Percentiles rank a stretch among this genome's conserved stretches.
phyloP scores from a whole-genome alignment of 108 stramenopile species.

The Fragilariopsis cylindrus region DNA sequence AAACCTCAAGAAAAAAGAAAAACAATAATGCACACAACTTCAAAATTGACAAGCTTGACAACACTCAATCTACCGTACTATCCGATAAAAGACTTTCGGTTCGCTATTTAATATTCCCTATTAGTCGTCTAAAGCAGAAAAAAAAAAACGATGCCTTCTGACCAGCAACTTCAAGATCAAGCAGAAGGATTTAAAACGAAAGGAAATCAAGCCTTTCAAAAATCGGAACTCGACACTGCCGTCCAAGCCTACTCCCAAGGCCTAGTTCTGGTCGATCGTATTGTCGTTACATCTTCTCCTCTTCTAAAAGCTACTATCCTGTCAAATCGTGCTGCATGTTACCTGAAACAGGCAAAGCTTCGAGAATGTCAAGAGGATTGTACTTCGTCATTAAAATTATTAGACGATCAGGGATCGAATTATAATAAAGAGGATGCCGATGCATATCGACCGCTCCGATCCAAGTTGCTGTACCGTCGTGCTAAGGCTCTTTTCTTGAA shows the following conservation, averaged over 20 bases:
- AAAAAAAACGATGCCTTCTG: constrained; percentile 39
- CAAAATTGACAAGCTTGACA: no score
- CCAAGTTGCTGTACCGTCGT: constrained; percentile 76
- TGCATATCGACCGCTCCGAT: constrained; percentile 28
- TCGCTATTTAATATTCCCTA: background rate
- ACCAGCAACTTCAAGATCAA: constrained; percentile 21
- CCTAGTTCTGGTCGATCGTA: constrained; percentile 43
- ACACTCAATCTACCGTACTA: background rate
- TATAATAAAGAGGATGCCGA: constrained; percentile 20
- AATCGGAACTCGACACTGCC: constrained; percentile 50
- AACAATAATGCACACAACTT: no score
- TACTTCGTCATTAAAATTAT: constrained; percentile 44
- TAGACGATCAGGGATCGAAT: constrained; percentile 33
- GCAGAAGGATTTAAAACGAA: constrained; percentile 58
- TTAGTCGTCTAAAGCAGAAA: background rate
- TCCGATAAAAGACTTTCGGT: background rate
- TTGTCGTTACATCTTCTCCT: constrained; percentile 10
- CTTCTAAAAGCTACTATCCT: constrained; percentile 50
- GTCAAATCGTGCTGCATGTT: constrained; percentile 83
- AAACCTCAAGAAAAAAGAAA: no score
- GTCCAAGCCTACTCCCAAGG: constrained; percentile 54
- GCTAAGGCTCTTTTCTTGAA: constrained; percentile 66
- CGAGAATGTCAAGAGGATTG: constrained; percentile 70
- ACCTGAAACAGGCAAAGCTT: constrained; percentile 51
- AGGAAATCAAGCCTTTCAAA: constrained; percentile 74